Percentiles rank a stretch among this genome's conserved stretches.
Evolutionary conservation across 2,329 filamentous ascomycete species (phyloP).

Genomic region (Parafenestella ontariensis): DNA sequence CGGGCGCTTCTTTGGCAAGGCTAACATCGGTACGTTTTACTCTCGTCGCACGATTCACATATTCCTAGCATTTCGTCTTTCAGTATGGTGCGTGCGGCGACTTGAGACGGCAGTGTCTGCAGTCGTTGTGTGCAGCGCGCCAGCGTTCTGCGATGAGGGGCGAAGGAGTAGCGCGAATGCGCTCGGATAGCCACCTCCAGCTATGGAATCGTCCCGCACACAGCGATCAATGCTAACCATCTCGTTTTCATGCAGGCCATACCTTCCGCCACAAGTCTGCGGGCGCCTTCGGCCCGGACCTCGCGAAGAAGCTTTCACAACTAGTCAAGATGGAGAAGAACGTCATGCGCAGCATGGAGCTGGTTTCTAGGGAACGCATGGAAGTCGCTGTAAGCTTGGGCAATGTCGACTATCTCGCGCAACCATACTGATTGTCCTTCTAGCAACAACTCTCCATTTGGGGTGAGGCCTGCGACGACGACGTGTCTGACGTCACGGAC

Average conservation of each 20-base stretch:
- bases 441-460: slow-evolving; percentile 99
- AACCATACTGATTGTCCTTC: slow-evolving; percentile 22
- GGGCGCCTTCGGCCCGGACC: slow-evolving; percentile 81
- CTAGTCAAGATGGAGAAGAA: slow-evolving; percentile 99
- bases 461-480: slow-evolving; percentile 94
- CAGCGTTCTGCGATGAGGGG: neutral
- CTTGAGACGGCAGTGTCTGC: neutral
- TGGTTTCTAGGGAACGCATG: slow-evolving; percentile 95
- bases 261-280: slow-evolving; percentile 75
- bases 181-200: neutral
- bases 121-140: neutral
- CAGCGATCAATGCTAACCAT: slow-evolving; percentile 11
- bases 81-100: neutral
- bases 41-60: neutral
- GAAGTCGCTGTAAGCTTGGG: slow-evolving; percentile 83
- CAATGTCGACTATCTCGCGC: slow-evolving; percentile 4
- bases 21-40: slow-evolving; percentile 75
- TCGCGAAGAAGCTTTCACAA: slow-evolving; percentile 96
- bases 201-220: neutral
- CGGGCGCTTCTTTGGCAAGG: slow-evolving; percentile 85
- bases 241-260: slow-evolving; percentile 60
- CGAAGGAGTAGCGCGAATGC: neutral
- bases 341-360: slow-evolving; percentile 97
- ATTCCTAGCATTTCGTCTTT: neutral
- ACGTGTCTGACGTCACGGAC: slow-evolving; percentile 98